These are phyloP conservation scores for Postia placenta DNA, from an alignment of 768 basidiomycete genomes.

Conservation along the genomic window DNA sequence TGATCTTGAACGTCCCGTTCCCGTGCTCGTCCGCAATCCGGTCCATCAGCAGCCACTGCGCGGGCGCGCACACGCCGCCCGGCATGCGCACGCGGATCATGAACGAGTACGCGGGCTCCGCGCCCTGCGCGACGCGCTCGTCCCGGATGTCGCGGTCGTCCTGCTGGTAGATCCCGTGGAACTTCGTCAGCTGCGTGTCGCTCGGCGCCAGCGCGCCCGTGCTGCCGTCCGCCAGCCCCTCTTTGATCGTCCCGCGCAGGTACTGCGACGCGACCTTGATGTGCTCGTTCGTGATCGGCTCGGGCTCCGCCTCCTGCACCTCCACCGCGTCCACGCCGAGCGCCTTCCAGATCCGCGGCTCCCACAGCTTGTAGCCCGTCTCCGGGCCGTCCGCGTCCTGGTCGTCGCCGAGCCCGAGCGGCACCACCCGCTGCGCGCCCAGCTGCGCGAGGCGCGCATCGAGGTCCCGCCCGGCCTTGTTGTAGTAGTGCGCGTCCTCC, in stretches of 20 bases:
- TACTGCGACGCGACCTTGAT: constrained; percentile 96
- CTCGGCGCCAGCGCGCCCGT: constrained; percentile 90
- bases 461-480: constrained; percentile 91
- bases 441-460: constrained; percentile 73
- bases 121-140: constrained; percentile 86
- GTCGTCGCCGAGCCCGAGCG: constrained; percentile 88
- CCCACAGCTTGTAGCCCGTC: constrained; percentile 97
- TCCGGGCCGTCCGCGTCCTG: constrained; percentile 95
- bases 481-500: constrained; percentile 98
- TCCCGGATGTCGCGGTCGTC: constrained; percentile 99
- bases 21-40: constrained; percentile 95
- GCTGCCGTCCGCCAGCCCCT: constrained; percentile 79
- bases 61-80: constrained; percentile 86
- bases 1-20: constrained; percentile 92
- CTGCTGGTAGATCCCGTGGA: constrained; percentile 95
- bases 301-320: constrained; percentile 88
- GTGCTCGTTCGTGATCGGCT: constrained; percentile 97
- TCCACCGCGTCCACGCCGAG: constrained; percentile 88
- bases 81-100: constrained; percentile 99
- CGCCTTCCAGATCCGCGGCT: constrained; percentile 88
- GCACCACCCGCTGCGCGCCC: constrained; percentile 69
- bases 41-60: constrained; percentile 95
- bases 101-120: constrained; percentile 94
- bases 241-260: constrained; percentile 90
- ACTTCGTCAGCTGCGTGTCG: constrained; percentile 95